These are phyloP conservation scores for Brettanomyces naardenensis DNA, from an alignment of 805 yeast species.

Conservation along the genomic window DNA sequence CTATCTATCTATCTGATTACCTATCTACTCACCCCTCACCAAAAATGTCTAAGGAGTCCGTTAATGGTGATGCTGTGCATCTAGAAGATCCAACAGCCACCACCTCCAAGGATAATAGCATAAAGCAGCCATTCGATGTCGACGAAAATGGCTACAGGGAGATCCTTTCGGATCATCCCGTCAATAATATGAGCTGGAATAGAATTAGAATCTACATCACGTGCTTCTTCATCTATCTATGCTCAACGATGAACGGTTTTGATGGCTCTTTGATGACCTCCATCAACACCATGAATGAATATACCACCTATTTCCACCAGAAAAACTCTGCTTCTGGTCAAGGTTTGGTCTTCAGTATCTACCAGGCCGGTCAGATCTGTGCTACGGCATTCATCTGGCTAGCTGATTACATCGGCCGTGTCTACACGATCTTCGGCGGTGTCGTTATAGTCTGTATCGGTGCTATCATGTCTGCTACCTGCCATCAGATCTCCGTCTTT, in stretches of 20 bases:
- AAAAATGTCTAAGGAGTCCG: no score
- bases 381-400: neutral
- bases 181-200: neutral
- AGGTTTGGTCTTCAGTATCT: neutral
- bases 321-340: neutral
- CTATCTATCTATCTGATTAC: no score
- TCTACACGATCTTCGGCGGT: neutral
- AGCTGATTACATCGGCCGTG: neutral
- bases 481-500: neutral
- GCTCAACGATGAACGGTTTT: constrained; percentile 1
- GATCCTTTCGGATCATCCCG: neutral
- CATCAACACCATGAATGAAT: neutral
- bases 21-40: no score
- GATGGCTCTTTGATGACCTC: constrained; percentile 1
- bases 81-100: neutral
- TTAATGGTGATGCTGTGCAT: neutral
- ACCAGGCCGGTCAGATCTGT: neutral
- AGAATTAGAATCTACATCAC: neutral
- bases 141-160: neutral
- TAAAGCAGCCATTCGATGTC: neutral
- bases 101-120: neutral
- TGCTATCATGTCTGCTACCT: neutral
- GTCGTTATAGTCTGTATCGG: neutral
- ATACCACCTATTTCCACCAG: neutral
- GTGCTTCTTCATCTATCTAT: neutral